Evolutionary conservation across 139 green algal genomes (phyloP).

Genomic region (Chlorella sp.): DNA sequence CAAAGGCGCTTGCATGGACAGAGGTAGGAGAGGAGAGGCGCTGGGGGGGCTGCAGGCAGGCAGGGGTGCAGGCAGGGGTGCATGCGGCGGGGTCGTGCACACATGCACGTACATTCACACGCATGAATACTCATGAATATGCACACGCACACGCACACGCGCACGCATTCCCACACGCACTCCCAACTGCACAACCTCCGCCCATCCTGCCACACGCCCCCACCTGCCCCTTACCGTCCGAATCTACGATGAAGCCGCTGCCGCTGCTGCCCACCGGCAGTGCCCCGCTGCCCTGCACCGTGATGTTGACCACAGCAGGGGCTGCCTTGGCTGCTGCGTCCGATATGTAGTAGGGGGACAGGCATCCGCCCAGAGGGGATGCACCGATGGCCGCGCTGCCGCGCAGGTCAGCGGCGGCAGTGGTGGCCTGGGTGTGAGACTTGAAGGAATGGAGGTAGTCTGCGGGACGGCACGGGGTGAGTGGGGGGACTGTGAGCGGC

Average conservation of each 20-base stretch:
- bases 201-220: not conserved
- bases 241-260: constrained; percentile 71
- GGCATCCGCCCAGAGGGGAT: constrained; percentile 27
- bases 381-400: not conserved
- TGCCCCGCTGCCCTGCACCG: constrained; percentile 11
- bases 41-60: no score
- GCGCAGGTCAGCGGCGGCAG: not conserved
- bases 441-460: constrained; percentile 17
- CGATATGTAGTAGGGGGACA: constrained; percentile 63
- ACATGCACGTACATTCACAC: no score
- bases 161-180: no score
- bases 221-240: constrained; percentile 8
- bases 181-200: not conserved
- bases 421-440: constrained; percentile 2
- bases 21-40: no score
- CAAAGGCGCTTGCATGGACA: not conserved
- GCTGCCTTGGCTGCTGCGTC: constrained; percentile 69
- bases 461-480: not conserved
- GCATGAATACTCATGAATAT: no score
- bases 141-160: no score
- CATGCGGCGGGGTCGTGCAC: no score
- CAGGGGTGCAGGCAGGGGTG: no score
- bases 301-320: constrained; percentile 68
- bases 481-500: not conserved
- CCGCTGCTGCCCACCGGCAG: constrained; percentile 46